Evolutionary conservation across 257 asterid species (phyloP).

Genomic region (Solanum piurae): DNA sequence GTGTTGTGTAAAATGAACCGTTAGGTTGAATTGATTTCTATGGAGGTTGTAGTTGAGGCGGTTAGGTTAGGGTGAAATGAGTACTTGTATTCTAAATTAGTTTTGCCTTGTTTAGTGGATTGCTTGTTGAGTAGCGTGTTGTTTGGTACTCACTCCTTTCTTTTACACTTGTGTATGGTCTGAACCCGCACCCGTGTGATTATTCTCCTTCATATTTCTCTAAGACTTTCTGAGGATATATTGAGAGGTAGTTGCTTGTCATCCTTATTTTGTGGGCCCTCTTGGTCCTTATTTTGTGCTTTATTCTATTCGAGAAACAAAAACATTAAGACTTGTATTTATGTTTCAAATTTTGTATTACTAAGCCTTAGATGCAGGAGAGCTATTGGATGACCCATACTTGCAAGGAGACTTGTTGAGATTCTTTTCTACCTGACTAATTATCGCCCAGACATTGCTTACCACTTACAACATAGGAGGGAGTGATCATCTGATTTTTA

Average conservation of each 20-base stretch:
- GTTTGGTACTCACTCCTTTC: not conserved
- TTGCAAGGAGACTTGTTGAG: not conserved
- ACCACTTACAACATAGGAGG: not conserved
- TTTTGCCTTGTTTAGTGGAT: not conserved
- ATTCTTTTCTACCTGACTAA: not conserved
- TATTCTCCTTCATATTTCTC: not conserved
- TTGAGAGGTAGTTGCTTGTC: not conserved
- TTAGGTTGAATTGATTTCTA: not conserved
- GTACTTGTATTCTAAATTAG: not conserved
- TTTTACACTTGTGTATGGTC: not conserved
- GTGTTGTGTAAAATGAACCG: not conserved
- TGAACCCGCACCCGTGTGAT: not conserved
- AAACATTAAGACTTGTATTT: not conserved
- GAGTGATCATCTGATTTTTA: not conserved
- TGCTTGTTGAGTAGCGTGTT: not conserved
- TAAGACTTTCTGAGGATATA: not conserved
- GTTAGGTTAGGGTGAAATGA: not conserved
- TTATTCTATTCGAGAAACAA: too few species aligned
- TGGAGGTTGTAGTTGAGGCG: not conserved
- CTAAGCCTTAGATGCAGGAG: not conserved
- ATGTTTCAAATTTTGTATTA: too few species aligned
- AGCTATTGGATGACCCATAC: not conserved
- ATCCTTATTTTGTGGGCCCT: not conserved
- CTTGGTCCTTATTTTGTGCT: not conserved
- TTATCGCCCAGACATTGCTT: too few species aligned